Conservation (phyloP, 202 grass and related monocot species). For the Bolboschoenoplectus hybrid region DNA sequence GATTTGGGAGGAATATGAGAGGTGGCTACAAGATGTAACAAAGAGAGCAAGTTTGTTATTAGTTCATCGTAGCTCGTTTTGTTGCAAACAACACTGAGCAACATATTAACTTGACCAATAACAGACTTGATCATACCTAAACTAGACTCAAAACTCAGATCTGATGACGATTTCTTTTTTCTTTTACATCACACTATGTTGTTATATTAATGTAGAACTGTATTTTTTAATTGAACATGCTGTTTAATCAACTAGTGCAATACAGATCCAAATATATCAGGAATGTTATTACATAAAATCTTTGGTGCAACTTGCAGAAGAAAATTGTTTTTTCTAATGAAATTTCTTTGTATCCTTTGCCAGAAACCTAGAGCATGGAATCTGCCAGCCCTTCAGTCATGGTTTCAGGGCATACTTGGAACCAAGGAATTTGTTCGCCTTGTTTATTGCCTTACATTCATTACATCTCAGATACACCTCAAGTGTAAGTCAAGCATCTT, state of each 20-base stretch:
- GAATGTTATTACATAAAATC: not conserved
- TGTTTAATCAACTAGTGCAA: conserved; percentile 7
- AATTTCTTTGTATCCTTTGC: conserved; percentile 38
- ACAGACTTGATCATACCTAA: not conserved
- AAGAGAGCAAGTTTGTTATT: not conserved
- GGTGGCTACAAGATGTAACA: conserved; percentile 2
- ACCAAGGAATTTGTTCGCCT: conserved; percentile 90
- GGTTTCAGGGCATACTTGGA: conserved; percentile 69
- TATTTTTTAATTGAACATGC: not conserved
- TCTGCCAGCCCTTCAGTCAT: conserved; percentile 56
- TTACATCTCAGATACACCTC: conserved; percentile 77
- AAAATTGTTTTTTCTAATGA: conserved; percentile 1
- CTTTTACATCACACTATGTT: not conserved
- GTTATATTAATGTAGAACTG: not conserved
- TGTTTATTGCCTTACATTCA: conserved; percentile 90
- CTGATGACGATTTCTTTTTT: not conserved
- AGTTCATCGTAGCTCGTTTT: not conserved
- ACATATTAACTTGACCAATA: not conserved
- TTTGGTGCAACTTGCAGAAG: not conserved
- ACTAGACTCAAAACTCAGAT: not conserved
- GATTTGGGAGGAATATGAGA: not conserved
- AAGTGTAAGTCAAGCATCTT: conserved; percentile 72
- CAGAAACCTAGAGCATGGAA: conserved; percentile 88
- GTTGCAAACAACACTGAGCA: not conserved
- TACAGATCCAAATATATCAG: not conserved